These are phyloP conservation scores for Verbena officinalis DNA, from an alignment of 257 asterid species.

Conservation along the genomic window DNA sequence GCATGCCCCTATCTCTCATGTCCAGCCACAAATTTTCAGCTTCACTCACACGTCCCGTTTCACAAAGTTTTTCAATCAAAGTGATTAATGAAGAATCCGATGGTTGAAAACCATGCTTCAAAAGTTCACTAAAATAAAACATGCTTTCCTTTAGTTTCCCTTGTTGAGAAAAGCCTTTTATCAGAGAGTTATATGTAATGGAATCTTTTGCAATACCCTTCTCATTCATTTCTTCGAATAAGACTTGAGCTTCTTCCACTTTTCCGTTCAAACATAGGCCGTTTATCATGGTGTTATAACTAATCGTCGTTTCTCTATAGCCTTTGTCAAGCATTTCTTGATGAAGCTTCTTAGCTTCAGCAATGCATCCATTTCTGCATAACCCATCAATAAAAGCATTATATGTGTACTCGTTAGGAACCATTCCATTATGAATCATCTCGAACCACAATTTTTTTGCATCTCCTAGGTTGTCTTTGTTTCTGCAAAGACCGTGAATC, in stretches of 20 bases:
- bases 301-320: constrained; percentile 43
- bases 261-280: constrained; percentile 60
- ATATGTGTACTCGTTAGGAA: constrained; percentile 61
- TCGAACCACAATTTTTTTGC: constrained; percentile 71
- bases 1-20: constrained; percentile 52
- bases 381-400: constrained; percentile 57
- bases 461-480: constrained; percentile 50
- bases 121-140: constrained; percentile 43
- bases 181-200: constrained; percentile 53
- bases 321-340: constrained; percentile 64
- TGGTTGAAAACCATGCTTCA: constrained; percentile 54
- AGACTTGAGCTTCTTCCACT: constrained; percentile 48
- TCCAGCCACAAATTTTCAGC: constrained; percentile 58
- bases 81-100: constrained; percentile 42
- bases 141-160: constrained; percentile 45
- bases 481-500: constrained; percentile 60
- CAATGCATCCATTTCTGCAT: constrained; percentile 44
- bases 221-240: constrained; percentile 55
- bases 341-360: constrained; percentile 65
- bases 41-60: constrained; percentile 51
- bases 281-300: constrained; percentile 59
- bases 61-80: constrained; percentile 50
- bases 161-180: constrained; percentile 50
- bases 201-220: constrained; percentile 46
- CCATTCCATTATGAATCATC: constrained; percentile 59